Conservation (phyloP, 768 basidiomycete genomes). For the Leccinum incarnatum region DNA sequence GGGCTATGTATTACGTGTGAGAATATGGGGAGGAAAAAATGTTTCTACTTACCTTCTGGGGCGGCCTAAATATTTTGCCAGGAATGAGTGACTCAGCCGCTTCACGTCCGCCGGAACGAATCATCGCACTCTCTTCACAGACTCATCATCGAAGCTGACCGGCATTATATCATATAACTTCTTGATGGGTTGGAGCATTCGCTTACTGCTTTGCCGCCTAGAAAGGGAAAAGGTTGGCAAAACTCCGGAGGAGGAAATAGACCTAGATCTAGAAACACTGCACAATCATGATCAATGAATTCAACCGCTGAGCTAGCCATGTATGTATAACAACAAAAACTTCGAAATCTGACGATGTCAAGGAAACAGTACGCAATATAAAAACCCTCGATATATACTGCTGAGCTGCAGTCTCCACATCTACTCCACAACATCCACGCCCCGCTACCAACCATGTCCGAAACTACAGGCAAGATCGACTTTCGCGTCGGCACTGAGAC, state of each 20-base stretch:
- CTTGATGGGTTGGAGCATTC: neutral
- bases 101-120: too few species aligned
- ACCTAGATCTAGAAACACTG: neutral
- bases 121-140: too few species aligned
- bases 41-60: neutral
- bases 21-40: neutral
- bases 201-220: neutral
- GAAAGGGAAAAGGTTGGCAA: neutral
- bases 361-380: too few species aligned
- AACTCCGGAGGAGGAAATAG: neutral
- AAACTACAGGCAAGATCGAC: constrained; percentile 21
- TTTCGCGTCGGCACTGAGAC: constrained; percentile 19
- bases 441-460: constrained; percentile 12
- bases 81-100: neutral
- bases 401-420: too few species aligned
- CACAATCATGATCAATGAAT: too few species aligned
- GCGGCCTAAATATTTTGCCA: neutral
- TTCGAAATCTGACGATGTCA: too few species aligned
- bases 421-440: too few species aligned
- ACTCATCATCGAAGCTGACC: neutral
- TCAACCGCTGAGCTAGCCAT: too few species aligned
- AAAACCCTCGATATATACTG: too few species aligned
- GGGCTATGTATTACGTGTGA: neutral
- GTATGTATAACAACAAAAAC: too few species aligned
- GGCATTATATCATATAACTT: neutral